Evolutionary conservation across 2,329 filamentous ascomycete species (phyloP).

Genomic region (Stagonosporopsis vannaccii): DNA sequence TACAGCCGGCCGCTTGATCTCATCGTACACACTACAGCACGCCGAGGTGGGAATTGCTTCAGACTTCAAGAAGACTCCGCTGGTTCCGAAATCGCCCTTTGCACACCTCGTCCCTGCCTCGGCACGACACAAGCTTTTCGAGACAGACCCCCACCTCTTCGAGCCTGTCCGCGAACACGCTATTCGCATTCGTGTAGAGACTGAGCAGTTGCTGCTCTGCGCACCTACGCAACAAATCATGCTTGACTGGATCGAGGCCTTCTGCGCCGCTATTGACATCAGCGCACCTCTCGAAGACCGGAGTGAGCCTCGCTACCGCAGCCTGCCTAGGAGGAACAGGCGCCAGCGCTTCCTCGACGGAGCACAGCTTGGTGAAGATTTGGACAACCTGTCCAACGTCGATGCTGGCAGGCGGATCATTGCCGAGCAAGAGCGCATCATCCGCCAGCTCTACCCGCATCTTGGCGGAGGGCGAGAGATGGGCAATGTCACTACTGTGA

Average conservation of each 20-base stretch:
- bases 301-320: constrained; percentile 54
- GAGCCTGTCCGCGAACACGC: constrained; percentile 62
- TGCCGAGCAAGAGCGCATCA: constrained; percentile 58
- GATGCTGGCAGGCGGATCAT: constrained; percentile 51
- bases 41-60: constrained; percentile 77
- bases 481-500: constrained; percentile 19
- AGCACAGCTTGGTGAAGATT: constrained; percentile 37
- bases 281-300: constrained; percentile 75
- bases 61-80: constrained; percentile 69
- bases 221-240: constrained; percentile 71
- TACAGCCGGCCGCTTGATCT: constrained; percentile 65
- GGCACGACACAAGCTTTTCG: constrained; percentile 51
- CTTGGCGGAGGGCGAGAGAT: constrained; percentile 38
- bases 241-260: constrained; percentile 71
- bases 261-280: constrained; percentile 76
- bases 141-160: constrained; percentile 57
- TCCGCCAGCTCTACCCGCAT: constrained; percentile 56
- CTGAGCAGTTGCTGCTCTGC: constrained; percentile 75
- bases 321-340: constrained; percentile 54
- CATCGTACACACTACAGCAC: constrained; percentile 75
- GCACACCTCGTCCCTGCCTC: constrained; percentile 54
- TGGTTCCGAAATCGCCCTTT: constrained; percentile 54
- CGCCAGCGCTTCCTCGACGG: constrained; percentile 48
- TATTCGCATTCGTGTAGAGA: constrained; percentile 75
- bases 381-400: constrained; percentile 41